phyloP scores from a whole-genome alignment of 177 flowering plant genomes.

The Tripterygium wilfordii region DNA sequence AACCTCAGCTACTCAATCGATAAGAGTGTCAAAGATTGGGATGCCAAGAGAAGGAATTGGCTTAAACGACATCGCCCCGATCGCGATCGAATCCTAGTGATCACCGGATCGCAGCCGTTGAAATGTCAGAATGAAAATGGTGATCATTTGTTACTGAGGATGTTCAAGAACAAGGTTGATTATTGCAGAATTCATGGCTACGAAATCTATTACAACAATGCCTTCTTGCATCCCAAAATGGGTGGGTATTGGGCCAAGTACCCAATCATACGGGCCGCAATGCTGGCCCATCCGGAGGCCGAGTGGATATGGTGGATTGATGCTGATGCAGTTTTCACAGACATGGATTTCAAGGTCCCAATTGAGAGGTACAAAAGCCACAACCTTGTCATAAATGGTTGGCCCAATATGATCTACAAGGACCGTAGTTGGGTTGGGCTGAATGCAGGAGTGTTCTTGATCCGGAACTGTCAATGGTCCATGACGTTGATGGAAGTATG shows the following conservation, averaged over 20 bases:
- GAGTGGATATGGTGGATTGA: conserved; percentile 93
- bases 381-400: conserved; percentile 58
- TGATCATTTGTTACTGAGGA: conserved; percentile 55
- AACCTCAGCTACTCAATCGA: conserved; percentile 42
- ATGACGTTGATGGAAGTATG: conserved; percentile 65
- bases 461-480: conserved; percentile 75
- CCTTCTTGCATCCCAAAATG: conserved; percentile 56
- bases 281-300: conserved; percentile 74
- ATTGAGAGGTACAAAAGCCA: conserved; percentile 39
- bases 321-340: conserved; percentile 70
- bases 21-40: conserved; percentile 47
- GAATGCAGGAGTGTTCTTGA: conserved; percentile 69
- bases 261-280: conserved; percentile 56
- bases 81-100: conserved; percentile 29
- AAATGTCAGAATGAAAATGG: conserved; percentile 63
- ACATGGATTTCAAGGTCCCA: conserved; percentile 72
- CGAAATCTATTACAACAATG: conserved; percentile 73
- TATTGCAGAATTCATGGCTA: conserved; percentile 69
- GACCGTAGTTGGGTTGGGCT: conserved; percentile 51
- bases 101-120: conserved; percentile 67
- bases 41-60: conserved; percentile 56
- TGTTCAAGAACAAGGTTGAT: conserved; percentile 89
- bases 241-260: conserved; percentile 56
- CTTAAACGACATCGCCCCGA: conserved; percentile 40
- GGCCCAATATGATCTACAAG: conserved; percentile 41